Evolutionary conservation across 2,329 filamentous ascomycete genomes (phyloP).

Genomic region (Acrodontium crateriforme): DNA sequence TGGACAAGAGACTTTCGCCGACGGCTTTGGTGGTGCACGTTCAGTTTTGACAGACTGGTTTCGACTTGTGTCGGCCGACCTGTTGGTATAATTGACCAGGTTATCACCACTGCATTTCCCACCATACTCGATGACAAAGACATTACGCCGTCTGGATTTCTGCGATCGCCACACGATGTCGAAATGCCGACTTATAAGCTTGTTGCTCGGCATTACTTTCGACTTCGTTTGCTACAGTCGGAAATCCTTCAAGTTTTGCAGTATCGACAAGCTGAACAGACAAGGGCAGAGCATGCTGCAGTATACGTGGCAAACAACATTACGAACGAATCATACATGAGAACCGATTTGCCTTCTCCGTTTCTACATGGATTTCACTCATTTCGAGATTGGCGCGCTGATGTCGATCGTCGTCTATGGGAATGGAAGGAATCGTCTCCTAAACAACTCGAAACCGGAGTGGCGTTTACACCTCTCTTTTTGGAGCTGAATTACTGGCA

Average conservation of each 20-base stretch:
- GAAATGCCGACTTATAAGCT: constrained; percentile 65
- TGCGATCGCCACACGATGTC: constrained; percentile 41
- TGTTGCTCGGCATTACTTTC: constrained; percentile 84
- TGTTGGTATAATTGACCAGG: constrained; percentile 89
- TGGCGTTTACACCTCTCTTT: constrained; percentile 80
- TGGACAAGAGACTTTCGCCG: constrained; percentile 78
- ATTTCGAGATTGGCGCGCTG: constrained; percentile 75
- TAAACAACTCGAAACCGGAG: constrained; percentile 63
- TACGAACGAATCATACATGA: constrained; percentile 54
- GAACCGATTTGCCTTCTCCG: constrained; percentile 65
- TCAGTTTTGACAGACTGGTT: constrained; percentile 87
- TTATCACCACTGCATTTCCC: constrained; percentile 90
- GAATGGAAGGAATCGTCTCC: constrained; percentile 82
- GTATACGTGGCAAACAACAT: constrained; percentile 35
- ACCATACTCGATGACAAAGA: constrained; percentile 76
- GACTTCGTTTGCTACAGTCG: constrained; percentile 74
- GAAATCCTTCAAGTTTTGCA: constrained; percentile 91
- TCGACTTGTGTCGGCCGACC: constrained; percentile 87
- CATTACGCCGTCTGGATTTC: constrained; percentile 68
- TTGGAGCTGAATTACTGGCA: constrained; percentile 96
- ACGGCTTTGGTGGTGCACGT: constrained; percentile 92
- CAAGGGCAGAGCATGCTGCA: constrained; percentile 48
- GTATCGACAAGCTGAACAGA: constrained; percentile 75
- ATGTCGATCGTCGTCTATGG: constrained; percentile 69
- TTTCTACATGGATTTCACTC: constrained; percentile 74